A percentile compares a stretch with the other conserved stretches of the same genome.
These are phyloP conservation scores for Chrysochromulina tobinii DNA, from an alignment of 78 protist genomes.

Conservation along the genomic window DNA sequence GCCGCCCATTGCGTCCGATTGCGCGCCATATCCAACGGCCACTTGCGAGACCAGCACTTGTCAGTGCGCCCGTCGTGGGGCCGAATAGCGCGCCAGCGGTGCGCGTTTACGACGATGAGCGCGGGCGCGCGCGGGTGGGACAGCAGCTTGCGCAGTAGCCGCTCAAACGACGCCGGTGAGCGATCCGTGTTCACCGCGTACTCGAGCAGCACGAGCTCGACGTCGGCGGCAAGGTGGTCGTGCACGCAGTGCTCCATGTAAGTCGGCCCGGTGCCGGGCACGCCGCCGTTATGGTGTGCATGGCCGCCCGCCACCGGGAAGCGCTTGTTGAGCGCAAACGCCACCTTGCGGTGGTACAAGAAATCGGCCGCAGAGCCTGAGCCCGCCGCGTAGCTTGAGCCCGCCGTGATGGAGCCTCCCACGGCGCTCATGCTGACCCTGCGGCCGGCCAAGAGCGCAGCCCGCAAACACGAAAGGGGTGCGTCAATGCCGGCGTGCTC, in stretches of 20 bases:
- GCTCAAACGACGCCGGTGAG: not conserved
- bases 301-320: not conserved
- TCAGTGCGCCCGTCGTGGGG: not conserved
- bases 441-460: not conserved
- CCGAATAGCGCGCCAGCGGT: not conserved
- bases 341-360: not conserved
- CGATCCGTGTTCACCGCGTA: constrained; percentile 7
- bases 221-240: not conserved
- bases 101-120: constrained; percentile 12
- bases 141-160: not conserved
- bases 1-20: constrained; percentile 1
- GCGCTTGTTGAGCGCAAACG: not conserved
- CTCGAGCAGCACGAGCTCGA: not conserved
- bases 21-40: not conserved
- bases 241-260: constrained; percentile 21
- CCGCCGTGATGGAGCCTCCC: constrained; percentile 11
- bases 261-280: constrained; percentile 13
- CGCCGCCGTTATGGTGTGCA: not conserved
- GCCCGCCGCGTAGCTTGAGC: not conserved
- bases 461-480: not conserved
- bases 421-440: not conserved
- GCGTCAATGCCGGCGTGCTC: not conserved
- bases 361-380: not conserved
- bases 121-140: not conserved
- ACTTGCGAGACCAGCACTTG: constrained; percentile 1